These are phyloP conservation scores for Vaccinium vitisidaea DNA, from an alignment of 148 eudicot species.

Conservation along the genomic window DNA sequence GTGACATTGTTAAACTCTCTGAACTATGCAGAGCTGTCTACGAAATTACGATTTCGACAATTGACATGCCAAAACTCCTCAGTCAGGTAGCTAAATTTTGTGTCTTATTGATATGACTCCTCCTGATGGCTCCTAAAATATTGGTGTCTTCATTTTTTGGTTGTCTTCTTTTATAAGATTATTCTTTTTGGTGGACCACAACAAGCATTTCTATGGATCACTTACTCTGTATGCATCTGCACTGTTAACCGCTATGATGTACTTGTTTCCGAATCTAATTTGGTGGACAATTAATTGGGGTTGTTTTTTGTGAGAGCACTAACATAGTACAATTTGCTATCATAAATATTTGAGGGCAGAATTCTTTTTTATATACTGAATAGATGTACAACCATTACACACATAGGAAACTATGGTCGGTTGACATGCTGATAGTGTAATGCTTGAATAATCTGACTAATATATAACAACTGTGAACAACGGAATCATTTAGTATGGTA, in stretches of 20 bases:
- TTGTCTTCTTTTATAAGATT: not conserved
- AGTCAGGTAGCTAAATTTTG: slow-evolving; percentile 53
- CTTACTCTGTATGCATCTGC: not conserved
- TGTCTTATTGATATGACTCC: not conserved
- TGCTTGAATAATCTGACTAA: not conserved
- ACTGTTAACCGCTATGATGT: not conserved
- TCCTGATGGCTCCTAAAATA: not conserved
- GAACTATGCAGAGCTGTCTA: slow-evolving; percentile 57
- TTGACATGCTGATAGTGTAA: not conserved
- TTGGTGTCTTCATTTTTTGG: not conserved
- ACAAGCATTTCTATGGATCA: not conserved
- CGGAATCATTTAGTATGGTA: not conserved
- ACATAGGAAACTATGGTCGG: not conserved
- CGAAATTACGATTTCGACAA: slow-evolving; percentile 80
- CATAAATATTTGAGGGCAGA: not conserved
- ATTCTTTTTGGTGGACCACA: not conserved
- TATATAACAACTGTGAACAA: not conserved
- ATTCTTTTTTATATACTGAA: not conserved
- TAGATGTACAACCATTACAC: not conserved
- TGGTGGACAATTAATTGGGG: not conserved
- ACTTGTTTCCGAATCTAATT: not conserved
- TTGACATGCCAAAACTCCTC: slow-evolving; percentile 83
- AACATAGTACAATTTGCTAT: not conserved
- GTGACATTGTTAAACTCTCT: not conserved
- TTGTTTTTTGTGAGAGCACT: not conserved